A percentile compares a stretch with the other conserved stretches of the same genome.
Evolutionary conservation across 108 stramenopile species (phyloP).

Genomic region (Nitzschia sp.): DNA sequence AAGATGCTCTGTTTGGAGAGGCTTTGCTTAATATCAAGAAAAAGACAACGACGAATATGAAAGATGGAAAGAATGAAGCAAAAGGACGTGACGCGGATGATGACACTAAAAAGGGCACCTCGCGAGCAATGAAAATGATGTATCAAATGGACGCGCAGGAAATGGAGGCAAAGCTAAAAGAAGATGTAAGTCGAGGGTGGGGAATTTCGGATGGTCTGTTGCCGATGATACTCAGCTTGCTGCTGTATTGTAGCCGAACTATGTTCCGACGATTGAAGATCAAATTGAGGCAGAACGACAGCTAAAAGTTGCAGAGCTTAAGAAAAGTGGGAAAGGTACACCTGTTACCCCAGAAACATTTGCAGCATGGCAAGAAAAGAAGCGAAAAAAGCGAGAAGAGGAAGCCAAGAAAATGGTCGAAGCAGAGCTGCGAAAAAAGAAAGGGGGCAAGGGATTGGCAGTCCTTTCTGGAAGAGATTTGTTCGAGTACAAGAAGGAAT

Average conservation of each 20-base stretch:
- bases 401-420: conserved; percentile 81
- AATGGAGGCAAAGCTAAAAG: conserved; percentile 80
- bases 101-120: conserved; percentile 62
- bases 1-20: conserved; percentile 82
- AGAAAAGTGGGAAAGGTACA: conserved; percentile 75
- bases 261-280: conserved; percentile 90
- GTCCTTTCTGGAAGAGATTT: conserved; percentile 82
- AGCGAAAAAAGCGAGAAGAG: conserved; percentile 76
- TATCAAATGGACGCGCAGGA: conserved; percentile 73
- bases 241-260: conserved; percentile 70
- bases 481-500: conserved; percentile 84
- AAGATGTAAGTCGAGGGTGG: conserved; percentile 73
- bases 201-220: background rate
- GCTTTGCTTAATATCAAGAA: conserved; percentile 78
- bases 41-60: conserved; percentile 59
- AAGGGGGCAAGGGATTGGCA: conserved; percentile 88
- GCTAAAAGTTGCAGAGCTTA: conserved; percentile 78
- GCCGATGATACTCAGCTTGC: background rate
- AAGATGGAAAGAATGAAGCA: conserved; percentile 72
- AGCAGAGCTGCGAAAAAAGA: conserved; percentile 88
- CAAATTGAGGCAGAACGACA: conserved; percentile 86
- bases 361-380: conserved; percentile 82
- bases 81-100: conserved; percentile 79
- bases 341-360: conserved; percentile 83
- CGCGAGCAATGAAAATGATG: conserved; percentile 88